These are phyloP conservation scores for Calonectria montana DNA, from an alignment of 2,329 filamentous ascomycete genomes.

Conservation along the genomic window DNA sequence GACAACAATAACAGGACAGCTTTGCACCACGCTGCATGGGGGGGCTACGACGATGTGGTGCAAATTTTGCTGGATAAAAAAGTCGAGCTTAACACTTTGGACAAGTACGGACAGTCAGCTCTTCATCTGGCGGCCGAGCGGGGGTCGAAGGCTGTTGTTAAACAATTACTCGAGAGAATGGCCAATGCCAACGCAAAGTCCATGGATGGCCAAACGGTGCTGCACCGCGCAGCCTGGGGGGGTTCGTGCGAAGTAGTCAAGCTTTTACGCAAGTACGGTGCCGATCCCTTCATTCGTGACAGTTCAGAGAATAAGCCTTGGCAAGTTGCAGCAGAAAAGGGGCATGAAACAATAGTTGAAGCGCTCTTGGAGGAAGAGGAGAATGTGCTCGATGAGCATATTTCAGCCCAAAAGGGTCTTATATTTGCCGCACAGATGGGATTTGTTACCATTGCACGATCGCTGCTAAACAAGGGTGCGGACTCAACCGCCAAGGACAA, in stretches of 20 bases:
- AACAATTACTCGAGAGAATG: neutral
- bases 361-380: neutral
- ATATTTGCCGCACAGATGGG: neutral
- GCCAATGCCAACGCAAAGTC: neutral
- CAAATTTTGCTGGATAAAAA: neutral
- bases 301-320: neutral
- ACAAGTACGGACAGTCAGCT: neutral
- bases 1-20: neutral
- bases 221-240: neutral
- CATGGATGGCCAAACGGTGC: neutral
- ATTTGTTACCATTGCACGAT: neutral
- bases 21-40: neutral
- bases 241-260: neutral
- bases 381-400: neutral
- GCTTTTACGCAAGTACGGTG: neutral
- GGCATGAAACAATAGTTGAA: neutral
- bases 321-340: neutral
- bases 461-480: neutral
- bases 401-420: neutral
- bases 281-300: neutral
- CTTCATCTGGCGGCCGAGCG: neutral
- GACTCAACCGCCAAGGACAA: neutral
- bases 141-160: no score
- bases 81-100: neutral
- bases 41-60: neutral